Evolutionary conservation across 345 rosid species (phyloP).

Genomic region (Corchorus capsularis): DNA sequence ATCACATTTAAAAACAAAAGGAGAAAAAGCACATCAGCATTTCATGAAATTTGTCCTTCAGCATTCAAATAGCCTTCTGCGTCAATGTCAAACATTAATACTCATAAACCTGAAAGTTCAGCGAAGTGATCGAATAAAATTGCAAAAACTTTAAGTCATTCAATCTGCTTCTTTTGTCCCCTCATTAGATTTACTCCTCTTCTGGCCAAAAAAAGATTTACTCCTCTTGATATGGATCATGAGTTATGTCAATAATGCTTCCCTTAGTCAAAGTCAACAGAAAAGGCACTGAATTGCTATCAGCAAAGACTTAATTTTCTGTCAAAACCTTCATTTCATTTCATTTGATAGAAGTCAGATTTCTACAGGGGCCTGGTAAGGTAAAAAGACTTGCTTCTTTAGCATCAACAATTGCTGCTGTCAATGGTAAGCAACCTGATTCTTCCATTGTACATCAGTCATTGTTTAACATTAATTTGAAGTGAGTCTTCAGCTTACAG

Average conservation of each 20-base stretch:
- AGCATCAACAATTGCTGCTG: constrained; percentile 48
- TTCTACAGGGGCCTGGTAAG: constrained; percentile 50
- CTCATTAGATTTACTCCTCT: background rate
- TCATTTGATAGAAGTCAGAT: constrained; percentile 12
- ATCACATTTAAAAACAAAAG: background rate
- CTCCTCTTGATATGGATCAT: background rate
- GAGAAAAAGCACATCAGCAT: background rate
- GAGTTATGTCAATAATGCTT: background rate
- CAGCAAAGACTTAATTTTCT: background rate
- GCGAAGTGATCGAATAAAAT: background rate
- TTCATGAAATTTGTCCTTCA: background rate
- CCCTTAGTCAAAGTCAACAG: background rate
- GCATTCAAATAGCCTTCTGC: background rate
- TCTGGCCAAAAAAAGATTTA: too few species aligned
- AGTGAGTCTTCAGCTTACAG: background rate
- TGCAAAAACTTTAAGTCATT: background rate
- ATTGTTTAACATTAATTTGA: background rate
- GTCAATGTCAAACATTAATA: background rate
- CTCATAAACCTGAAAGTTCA: background rate
- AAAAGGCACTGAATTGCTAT: background rate
- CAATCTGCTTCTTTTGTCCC: background rate
- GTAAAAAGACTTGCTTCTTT: constrained; percentile 47
- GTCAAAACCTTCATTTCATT: background rate
- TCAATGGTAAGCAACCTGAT: constrained; percentile 40
- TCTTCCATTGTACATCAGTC: constrained; percentile 14